Conservation (phyloP, 768 basidiomycete species). For the Hericium rajendrae region DNA sequence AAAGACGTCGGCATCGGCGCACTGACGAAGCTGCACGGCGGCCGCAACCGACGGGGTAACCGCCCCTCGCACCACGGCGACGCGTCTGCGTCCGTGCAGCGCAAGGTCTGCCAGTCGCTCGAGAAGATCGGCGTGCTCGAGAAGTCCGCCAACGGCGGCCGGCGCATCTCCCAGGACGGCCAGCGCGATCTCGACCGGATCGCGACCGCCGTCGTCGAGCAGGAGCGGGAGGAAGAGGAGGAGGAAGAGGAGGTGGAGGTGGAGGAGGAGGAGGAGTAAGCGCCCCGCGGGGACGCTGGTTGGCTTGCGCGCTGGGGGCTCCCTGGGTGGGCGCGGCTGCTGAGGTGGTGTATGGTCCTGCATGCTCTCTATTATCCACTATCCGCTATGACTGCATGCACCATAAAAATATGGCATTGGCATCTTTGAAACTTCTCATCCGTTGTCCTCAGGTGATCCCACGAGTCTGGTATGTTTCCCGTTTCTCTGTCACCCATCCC, state of each 20-base stretch:
- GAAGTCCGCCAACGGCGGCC: slow-evolving; percentile 85
- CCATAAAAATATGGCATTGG: slow-evolving; percentile 3
- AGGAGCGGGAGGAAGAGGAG: slow-evolving; percentile 60
- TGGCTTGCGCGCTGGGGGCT: background rate
- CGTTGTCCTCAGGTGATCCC: too few relatives aligned
- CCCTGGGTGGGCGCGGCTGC: background rate
- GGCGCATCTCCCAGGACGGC: slow-evolving; percentile 94
- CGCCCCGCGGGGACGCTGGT: background rate
- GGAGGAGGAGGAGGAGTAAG: slow-evolving; percentile 37
- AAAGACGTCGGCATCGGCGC: slow-evolving; percentile 94
- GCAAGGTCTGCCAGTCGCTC: slow-evolving; percentile 91
- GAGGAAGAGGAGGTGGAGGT: slow-evolving; percentile 70
- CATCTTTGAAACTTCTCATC: background rate
- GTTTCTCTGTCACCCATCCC: too few relatives aligned
- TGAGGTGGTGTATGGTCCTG: slow-evolving; percentile 3
- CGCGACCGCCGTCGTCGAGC: slow-evolving; percentile 81
- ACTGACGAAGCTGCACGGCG: slow-evolving; percentile 93
- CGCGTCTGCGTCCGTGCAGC: slow-evolving; percentile 81
- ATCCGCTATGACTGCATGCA: slow-evolving; percentile 5
- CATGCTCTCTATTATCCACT: background rate
- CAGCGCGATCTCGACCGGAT: slow-evolving; percentile 93
- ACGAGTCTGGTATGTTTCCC: too few relatives aligned
- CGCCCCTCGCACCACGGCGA: slow-evolving; percentile 91
- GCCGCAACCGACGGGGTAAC: slow-evolving; percentile 91
- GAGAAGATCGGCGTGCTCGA: slow-evolving; percentile 99